phyloP scores from a whole-genome alignment of 441 rosid species.

The Arabidopsis lyrata region DNA sequence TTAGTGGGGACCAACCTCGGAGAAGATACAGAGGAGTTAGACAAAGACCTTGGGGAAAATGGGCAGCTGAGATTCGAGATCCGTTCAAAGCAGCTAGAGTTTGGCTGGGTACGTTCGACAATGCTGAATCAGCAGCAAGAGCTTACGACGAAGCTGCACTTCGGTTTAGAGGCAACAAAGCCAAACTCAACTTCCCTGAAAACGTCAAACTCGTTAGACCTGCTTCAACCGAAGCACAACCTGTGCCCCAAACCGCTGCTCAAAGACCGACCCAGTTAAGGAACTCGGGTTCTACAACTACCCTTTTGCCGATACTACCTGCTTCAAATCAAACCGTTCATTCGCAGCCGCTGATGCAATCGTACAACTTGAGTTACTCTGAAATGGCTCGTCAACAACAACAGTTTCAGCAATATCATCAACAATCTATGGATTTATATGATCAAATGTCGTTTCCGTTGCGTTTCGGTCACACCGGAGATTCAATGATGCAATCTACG shows the following conservation, averaged over 20 bases:
- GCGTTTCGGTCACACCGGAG: constrained; percentile 38
- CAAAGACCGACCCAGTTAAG: constrained; percentile 45
- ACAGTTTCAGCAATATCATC: constrained; percentile 39
- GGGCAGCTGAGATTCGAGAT: constrained; percentile 97
- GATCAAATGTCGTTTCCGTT: constrained; percentile 52
- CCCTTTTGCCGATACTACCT: constrained; percentile 51
- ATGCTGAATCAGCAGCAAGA: constrained; percentile 84
- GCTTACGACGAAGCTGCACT: constrained; percentile 94
- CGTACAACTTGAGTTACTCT: constrained; percentile 40
- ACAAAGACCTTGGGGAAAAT: constrained; percentile 95
- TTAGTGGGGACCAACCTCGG: constrained; percentile 50
- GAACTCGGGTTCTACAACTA: constrained; percentile 45
- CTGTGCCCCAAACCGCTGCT: constrained; percentile 26
- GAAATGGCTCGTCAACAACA: constrained; percentile 42
- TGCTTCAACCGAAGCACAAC: background rate
- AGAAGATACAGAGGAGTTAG: constrained; percentile 93
- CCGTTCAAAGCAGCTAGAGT: constrained; percentile 88
- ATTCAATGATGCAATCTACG: constrained; percentile 30
- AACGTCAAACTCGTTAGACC: constrained; percentile 65
- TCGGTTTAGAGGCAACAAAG: constrained; percentile 83
- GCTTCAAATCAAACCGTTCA: constrained; percentile 39
- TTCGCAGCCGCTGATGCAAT: constrained; percentile 40
- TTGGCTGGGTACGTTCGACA: constrained; percentile 94
- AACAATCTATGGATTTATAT: constrained; percentile 41
- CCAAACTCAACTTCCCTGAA: constrained; percentile 96